Conservation (phyloP, 805 yeast species). For the Cyberlindnera lachancei region DNA sequence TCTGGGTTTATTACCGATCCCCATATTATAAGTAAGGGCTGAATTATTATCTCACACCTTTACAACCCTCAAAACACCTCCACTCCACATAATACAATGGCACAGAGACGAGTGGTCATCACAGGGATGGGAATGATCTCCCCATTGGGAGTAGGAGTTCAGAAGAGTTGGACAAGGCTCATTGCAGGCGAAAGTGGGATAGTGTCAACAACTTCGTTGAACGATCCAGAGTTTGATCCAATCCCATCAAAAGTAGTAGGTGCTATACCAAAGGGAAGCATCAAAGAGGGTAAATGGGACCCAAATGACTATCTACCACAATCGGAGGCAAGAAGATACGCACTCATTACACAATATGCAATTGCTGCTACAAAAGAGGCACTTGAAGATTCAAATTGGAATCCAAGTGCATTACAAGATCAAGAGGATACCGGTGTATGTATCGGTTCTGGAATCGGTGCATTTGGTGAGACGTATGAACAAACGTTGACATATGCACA, state of each 20-base stretch:
- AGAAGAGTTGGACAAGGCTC: slow-evolving; percentile 45
- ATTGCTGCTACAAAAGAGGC: slow-evolving; percentile 75
- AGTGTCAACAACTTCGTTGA: slow-evolving; percentile 39
- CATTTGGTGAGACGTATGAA: slow-evolving; percentile 63
- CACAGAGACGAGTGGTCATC: slow-evolving; percentile 72
- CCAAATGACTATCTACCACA: slow-evolving; percentile 40
- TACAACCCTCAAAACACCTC: too few relatives aligned
- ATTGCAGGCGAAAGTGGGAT: slow-evolving; percentile 51
- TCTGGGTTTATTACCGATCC: too few relatives aligned
- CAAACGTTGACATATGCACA: slow-evolving; percentile 45
- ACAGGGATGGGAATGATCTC: slow-evolving; percentile 87
- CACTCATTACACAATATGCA: slow-evolving; percentile 73
- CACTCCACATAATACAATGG: too few relatives aligned
- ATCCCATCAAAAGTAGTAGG: slow-evolving; percentile 76
- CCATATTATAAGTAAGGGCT: too few relatives aligned
- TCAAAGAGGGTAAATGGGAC: slow-evolving; percentile 43
- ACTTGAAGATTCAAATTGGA: slow-evolving; percentile 54
- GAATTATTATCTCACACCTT: too few relatives aligned
- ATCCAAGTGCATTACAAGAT: slow-evolving; percentile 29
- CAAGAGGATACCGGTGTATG: slow-evolving; percentile 55
- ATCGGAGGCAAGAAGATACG: slow-evolving; percentile 43
- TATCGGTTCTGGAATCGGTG: slow-evolving; percentile 93
- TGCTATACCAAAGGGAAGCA: slow-evolving; percentile 47
- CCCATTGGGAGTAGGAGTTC: slow-evolving; percentile 74
- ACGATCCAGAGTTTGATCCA: slow-evolving; percentile 26